Conservation (phyloP, 805 yeast species). For the Torulaspora maleeae region DNA sequence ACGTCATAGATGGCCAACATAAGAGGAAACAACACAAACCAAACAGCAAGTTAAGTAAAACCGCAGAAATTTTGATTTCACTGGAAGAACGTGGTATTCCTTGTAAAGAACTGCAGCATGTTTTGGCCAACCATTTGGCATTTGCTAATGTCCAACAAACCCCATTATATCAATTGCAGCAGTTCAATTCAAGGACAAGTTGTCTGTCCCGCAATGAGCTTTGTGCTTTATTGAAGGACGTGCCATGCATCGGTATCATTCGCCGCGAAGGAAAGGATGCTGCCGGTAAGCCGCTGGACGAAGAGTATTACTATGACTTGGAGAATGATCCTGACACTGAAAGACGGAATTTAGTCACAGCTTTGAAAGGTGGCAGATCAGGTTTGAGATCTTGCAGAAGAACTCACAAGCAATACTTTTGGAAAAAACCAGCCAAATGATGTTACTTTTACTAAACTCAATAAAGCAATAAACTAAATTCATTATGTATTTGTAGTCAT, state of each 20-base stretch:
- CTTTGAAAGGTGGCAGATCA: constrained; percentile 69
- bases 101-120: constrained; percentile 52
- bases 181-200: constrained; percentile 54
- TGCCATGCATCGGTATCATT: constrained; percentile 75
- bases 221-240: constrained; percentile 41
- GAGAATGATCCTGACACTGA: constrained; percentile 72
- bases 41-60: background rate
- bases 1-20: constrained; percentile 15
- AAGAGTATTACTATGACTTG: constrained; percentile 85
- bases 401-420: constrained; percentile 73
- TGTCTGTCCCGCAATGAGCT: constrained; percentile 43
- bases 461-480: background rate
- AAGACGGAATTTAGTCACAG: constrained; percentile 65
- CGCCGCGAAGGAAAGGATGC: constrained; percentile 91
- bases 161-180: constrained; percentile 66
- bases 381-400: constrained; percentile 87
- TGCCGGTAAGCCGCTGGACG: constrained; percentile 90
- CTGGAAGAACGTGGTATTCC: constrained; percentile 36
- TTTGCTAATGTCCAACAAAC: constrained; percentile 84
- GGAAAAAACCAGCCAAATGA: constrained; percentile 43
- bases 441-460: background rate
- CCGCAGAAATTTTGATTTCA: constrained; percentile 4
- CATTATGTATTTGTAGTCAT: constrained; percentile 1
- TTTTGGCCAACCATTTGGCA: constrained; percentile 79
- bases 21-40: constrained; percentile 8